Evolutionary conservation across 148 eudicot genomes (phyloP), one percentile per base, ranked within the genome.

Genomic region (Cornus suecica): DNA sequence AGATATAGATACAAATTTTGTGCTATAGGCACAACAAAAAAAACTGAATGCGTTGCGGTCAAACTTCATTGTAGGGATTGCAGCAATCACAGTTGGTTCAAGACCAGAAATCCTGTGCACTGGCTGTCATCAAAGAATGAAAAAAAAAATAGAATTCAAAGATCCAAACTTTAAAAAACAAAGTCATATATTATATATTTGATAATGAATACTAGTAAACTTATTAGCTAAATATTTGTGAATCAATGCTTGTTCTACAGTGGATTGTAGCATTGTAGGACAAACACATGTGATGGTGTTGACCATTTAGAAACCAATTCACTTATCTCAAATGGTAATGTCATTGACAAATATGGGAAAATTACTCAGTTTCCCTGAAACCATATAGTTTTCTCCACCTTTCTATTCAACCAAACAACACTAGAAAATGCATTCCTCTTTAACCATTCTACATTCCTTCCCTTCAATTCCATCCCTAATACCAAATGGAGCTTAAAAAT

Each of bases 41-140:
- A 88, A 83, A 80, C 80, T 79, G 76, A 91, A 91, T 24, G 89
- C 89, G 76, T 86, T 90, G 0, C 77, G 84, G 54, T 80, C 67
- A 75, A 81, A 91, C 79, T 85, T 88, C 87, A 86, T 79, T 10
- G 89, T 91, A 1, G 95, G 95, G 68, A 91, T 91, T 62, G 92
- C 92, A 77, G 88, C 90, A 65, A 91, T 86, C 76, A 83, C 79
- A 68, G 65, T 79, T 24, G 89, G 87, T 79, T 86, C 85, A 30
- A 91, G 89, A 31, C 91, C 95, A 66, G 71, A 82, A 75, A 68
- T 78, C 77, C 76, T 84, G 75, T 86, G 85, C 76, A 66, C 88
- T 83, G 86, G 83, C 94, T 90, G 89, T 82, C 77, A 79, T 32
- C 23, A 76, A 72, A 70, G 65, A 2, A 51, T 62, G 32, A 5